Evolutionary conservation across 306 rosid genomes (phyloP).

Genomic region (Astragalus membranaceus): DNA sequence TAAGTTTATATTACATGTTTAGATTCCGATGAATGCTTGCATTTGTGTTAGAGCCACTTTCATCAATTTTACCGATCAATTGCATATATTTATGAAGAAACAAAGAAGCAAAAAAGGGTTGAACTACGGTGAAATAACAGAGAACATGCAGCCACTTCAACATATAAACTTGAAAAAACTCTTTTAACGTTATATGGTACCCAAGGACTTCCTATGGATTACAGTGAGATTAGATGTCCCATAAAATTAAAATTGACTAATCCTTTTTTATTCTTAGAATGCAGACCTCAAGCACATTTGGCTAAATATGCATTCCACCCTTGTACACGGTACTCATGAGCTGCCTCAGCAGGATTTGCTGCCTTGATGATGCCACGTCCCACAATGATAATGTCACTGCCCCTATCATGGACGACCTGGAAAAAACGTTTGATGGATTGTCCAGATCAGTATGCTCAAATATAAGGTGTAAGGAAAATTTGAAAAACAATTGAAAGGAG

Average conservation of each 20-base stretch:
- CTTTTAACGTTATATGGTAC: neutral
- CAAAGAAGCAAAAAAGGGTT: too few species aligned
- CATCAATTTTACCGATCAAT: too few species aligned
- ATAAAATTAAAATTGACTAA: neutral
- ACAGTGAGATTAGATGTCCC: neutral
- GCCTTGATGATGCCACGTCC: slow-evolving; percentile 93
- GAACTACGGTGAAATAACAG: too few species aligned
- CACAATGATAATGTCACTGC: slow-evolving; percentile 79
- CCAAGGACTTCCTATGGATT: neutral
- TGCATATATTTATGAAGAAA: too few species aligned
- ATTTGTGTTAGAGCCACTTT: too few species aligned
- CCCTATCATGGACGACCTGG: slow-evolving; percentile 78
- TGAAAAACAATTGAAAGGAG: too few species aligned
- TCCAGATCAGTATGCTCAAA: neutral
- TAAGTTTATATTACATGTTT: too few species aligned
- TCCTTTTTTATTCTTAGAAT: slow-evolving; percentile 1
- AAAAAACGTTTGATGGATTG: slow-evolving; percentile 14
- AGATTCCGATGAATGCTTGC: too few species aligned
- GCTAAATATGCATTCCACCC: slow-evolving; percentile 85
- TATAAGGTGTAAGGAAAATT: too few species aligned
- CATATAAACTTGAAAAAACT: too few species aligned
- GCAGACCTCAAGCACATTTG: slow-evolving; percentile 34
- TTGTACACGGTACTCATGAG: slow-evolving; percentile 68
- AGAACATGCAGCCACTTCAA: too few species aligned
- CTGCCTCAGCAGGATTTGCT: slow-evolving; percentile 62